These are phyloP conservation scores for Hypholoma fasciculare DNA, from an alignment of 768 basidiomycete species.

Conservation along the genomic window DNA sequence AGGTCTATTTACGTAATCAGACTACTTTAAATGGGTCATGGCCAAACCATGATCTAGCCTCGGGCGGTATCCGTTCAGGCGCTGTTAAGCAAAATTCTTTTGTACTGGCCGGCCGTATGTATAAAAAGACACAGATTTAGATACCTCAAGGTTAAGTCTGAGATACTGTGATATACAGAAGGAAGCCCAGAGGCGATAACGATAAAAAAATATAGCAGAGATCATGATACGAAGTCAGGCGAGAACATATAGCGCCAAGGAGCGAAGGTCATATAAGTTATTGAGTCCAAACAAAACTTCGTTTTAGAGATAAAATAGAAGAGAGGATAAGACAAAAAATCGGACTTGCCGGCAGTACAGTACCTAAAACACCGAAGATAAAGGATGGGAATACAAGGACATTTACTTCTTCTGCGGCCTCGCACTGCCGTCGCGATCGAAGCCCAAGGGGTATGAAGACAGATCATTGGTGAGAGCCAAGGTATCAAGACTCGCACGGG, in stretches of 20 bases:
- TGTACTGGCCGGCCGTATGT: neutral
- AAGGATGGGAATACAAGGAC: neutral
- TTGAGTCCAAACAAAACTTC: neutral
- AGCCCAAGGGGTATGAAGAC: constrained; percentile 80
- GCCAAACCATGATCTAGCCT: too few relatives aligned
- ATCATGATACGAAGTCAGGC: neutral
- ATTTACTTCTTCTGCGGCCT: constrained; percentile 19
- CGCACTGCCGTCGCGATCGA: constrained; percentile 52
- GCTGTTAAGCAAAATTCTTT: neutral
- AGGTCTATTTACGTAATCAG: neutral
- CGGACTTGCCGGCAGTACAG: neutral
- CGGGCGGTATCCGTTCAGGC: too few relatives aligned
- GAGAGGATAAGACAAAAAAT: neutral
- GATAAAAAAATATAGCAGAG: neutral
- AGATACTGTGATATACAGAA: neutral
- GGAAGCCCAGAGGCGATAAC: neutral
- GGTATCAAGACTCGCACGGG: constrained; percentile 84
- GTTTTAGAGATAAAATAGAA: neutral
- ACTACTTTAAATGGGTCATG: neutral
- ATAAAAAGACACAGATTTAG: neutral
- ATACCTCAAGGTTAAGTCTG: neutral
- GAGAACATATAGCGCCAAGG: neutral
- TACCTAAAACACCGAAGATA: constrained; percentile 6
- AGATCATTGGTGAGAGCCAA: constrained; percentile 81
- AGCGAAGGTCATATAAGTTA: constrained; percentile 1